phyloP scores from a whole-genome alignment of 495 filamentous ascomycete genomes.

The Eremomyces bilateralis region DNA sequence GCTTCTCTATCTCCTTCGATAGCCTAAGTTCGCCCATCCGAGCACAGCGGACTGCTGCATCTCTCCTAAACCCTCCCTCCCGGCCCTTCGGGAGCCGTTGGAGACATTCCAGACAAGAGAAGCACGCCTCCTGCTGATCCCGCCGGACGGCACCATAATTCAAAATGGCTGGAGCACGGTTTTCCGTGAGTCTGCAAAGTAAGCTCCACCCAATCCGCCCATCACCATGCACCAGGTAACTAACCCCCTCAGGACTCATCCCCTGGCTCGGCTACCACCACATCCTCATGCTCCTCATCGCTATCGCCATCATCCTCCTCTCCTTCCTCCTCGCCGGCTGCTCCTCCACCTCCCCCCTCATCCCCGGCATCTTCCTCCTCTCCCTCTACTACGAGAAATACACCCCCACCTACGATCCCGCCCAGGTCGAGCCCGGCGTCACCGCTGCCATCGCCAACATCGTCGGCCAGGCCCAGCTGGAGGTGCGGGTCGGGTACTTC shows the following conservation, averaged over 20 bases:
- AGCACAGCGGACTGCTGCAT: no score
- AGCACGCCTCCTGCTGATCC: no score
- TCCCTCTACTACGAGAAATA: slow-evolving; percentile 51
- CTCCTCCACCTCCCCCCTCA: slow-evolving; percentile 52
- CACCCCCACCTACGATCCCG: slow-evolving; percentile 39
- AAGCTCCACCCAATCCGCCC: slow-evolving; percentile 1
- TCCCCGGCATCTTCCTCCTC: slow-evolving; percentile 62
- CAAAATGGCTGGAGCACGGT: slow-evolving; percentile 20
- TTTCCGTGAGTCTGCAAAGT: slow-evolving; percentile 22
- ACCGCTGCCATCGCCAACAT: slow-evolving; percentile 53
- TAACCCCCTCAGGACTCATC: slow-evolving; percentile 42
- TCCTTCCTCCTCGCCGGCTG: slow-evolving; percentile 65
- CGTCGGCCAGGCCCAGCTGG: slow-evolving; percentile 40
- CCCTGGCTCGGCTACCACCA: slow-evolving; percentile 97
- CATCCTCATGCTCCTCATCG: slow-evolving; percentile 93
- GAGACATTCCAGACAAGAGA: slow-evolving; percentile 7
- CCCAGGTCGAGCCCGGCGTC: slow-evolving; percentile 72
- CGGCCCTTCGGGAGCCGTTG: slow-evolving; percentile 20
- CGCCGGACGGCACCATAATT: slow-evolving; percentile 4
- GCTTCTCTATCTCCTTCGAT: no score
- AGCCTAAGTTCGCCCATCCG: no score
- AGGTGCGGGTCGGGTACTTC: slow-evolving; percentile 52
- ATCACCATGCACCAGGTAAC: neutral
- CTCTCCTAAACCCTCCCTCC: slow-evolving; percentile 10
- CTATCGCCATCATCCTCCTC: slow-evolving; percentile 78